phyloP scores from a whole-genome alignment of 495 filamentous ascomycete genomes.

The Choiromyces venosus region DNA sequence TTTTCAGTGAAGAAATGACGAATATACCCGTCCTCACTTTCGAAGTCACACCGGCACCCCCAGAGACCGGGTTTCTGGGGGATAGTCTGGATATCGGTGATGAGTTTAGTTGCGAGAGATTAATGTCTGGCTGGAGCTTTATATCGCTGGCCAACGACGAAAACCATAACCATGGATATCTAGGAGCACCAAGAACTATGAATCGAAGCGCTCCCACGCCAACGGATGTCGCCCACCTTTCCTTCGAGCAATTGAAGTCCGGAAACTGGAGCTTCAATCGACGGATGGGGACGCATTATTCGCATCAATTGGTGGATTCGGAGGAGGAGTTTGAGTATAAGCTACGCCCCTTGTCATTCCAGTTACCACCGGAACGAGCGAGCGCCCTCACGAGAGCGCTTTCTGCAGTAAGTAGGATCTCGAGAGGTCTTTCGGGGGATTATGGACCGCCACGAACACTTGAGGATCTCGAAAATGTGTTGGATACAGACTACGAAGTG shows the following conservation, averaged over 20 bases:
- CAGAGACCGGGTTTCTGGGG: not conserved
- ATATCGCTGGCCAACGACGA: not conserved
- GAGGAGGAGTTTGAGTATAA: not conserved
- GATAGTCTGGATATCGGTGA: not conserved
- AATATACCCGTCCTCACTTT: not conserved
- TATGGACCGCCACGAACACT: conserved; percentile 8
- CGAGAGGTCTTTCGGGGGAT: not conserved
- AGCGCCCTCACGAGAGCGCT: not conserved
- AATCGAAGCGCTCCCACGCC: not conserved
- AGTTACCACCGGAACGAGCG: not conserved
- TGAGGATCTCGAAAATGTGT: conserved; percentile 25
- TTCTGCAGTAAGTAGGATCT: not conserved
- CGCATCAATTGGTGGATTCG: not conserved
- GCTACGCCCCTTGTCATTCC: not conserved
- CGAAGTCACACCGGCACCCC: not conserved
- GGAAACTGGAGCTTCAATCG: conserved; percentile 1
- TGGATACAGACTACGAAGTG: conserved; percentile 59
- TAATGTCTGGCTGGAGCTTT: not conserved
- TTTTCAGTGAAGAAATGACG: not conserved
- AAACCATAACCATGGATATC: not conserved
- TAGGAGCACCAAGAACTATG: not conserved
- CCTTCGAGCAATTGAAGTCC: not conserved
- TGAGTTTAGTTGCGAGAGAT: not conserved
- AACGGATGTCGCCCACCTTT: not conserved
- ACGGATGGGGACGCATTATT: not conserved